Conservation (phyloP, 768 basidiomycete species). For the Candolleomyces aberdarensis region DNA sequence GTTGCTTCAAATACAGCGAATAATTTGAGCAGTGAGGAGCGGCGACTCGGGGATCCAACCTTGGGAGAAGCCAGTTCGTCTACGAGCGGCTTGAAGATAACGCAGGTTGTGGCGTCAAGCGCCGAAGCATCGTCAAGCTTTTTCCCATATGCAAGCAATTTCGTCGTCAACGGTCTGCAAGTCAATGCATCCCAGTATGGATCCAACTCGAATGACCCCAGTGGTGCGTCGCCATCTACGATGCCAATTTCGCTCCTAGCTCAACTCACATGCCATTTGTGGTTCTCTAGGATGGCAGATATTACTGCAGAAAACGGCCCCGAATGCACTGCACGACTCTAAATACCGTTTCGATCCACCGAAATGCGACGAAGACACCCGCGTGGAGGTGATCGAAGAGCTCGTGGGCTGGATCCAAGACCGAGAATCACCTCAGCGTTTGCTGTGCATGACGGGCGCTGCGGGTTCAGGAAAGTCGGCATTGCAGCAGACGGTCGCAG, state of each 20-base stretch:
- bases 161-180: background rate
- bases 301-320: background rate
- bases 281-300: background rate
- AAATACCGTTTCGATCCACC: slow-evolving; percentile 6
- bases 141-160: too few relatives aligned
- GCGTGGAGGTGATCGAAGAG: background rate
- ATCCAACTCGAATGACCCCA: too few relatives aligned
- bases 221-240: background rate
- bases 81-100: too few relatives aligned
- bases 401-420: slow-evolving; percentile 4
- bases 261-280: too few relatives aligned
- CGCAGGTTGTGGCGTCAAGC: too few relatives aligned
- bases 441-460: background rate
- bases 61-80: too few relatives aligned
- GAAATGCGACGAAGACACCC: slow-evolving; percentile 8
- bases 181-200: background rate
- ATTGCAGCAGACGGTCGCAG: slow-evolving; percentile 9
- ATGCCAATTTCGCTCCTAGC: background rate
- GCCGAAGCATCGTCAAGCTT: too few relatives aligned
- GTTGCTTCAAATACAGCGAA: too few relatives aligned
- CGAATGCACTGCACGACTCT: slow-evolving; percentile 1
- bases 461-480: slow-evolving; percentile 4
- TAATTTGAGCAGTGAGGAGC: too few relatives aligned
- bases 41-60: too few relatives aligned
- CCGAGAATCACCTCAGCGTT: background rate